phyloP scores from a whole-genome alignment of 192 early-diverging fungal genomes.

The Backusella sp. region DNA sequence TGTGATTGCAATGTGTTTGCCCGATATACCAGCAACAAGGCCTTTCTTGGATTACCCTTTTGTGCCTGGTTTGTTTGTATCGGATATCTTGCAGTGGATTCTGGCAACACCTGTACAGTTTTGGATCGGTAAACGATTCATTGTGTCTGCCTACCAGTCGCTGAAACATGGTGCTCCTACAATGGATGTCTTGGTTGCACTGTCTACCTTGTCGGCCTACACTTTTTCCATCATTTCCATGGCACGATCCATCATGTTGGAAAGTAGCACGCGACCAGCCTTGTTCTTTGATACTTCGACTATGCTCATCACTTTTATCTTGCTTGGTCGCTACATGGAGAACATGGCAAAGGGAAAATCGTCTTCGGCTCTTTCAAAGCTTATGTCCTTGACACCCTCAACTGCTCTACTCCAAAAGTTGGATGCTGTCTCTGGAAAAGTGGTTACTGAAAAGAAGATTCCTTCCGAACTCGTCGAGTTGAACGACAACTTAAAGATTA shows the following conservation, averaged over 20 bases:
- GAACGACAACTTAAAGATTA: slow-evolving; percentile 81
- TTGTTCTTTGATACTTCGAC: slow-evolving; percentile 94
- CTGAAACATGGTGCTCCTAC: slow-evolving; percentile 79
- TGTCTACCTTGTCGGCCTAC: slow-evolving; percentile 86
- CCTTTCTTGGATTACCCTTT: slow-evolving; percentile 39
- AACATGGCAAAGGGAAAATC: slow-evolving; percentile 96
- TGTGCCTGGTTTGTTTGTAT: slow-evolving; percentile 64
- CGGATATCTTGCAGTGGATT: slow-evolving; percentile 61
- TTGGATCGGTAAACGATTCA: slow-evolving; percentile 80
- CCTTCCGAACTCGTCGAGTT: slow-evolving; percentile 83
- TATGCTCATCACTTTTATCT: slow-evolving; percentile 91
- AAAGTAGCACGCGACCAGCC: slow-evolving; percentile 55
- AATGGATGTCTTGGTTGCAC: slow-evolving; percentile 91
- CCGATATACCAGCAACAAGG: slow-evolving; percentile 42
- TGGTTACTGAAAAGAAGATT: slow-evolving; percentile 67
- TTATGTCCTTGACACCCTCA: slow-evolving; percentile 88
- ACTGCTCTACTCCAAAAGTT: slow-evolving; percentile 57
- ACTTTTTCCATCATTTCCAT: slow-evolving; percentile 79
- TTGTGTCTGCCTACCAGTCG: slow-evolving; percentile 74
- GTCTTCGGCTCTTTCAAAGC: slow-evolving; percentile 80
- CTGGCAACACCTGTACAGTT: slow-evolving; percentile 93
- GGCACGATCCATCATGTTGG: slow-evolving; percentile 56
- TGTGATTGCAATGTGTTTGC: slow-evolving; percentile 74
- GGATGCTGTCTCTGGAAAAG: slow-evolving; percentile 45
- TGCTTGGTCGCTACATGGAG: slow-evolving; percentile 89